phyloP scores from a whole-genome alignment of 176 grass and related monocot genomes.

The Aechmea fasciata region DNA sequence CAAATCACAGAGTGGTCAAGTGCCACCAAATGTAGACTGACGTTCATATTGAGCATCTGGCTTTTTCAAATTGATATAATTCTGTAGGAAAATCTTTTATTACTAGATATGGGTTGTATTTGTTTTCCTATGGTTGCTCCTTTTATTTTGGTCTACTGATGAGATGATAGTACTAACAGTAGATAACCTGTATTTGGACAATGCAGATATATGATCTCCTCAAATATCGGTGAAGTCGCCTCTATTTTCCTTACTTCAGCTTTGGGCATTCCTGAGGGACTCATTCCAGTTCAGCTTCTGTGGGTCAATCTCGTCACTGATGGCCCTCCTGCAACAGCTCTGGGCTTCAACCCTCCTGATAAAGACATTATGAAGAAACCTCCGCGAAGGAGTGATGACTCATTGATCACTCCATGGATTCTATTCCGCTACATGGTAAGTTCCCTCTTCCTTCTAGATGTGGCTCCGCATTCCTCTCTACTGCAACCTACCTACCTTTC shows the following conservation, averaged over 20 bases:
- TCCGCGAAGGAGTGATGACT: conserved; percentile 72
- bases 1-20: too few species aligned
- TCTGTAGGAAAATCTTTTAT: neutral
- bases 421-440: conserved; percentile 89
- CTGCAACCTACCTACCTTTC: neutral
- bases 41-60: too few species aligned
- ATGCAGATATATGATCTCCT: conserved; percentile 94
- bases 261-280: conserved; percentile 89
- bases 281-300: conserved; percentile 95
- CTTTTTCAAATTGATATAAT: neutral
- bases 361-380: conserved; percentile 99
- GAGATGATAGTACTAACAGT: neutral
- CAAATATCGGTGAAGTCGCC: conserved; percentile 98
- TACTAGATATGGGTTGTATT: neutral
- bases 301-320: conserved; percentile 98
- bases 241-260: conserved; percentile 92
- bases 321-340: conserved; percentile 82
- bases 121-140: neutral
- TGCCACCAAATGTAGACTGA: too few species aligned
- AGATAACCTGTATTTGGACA: neutral
- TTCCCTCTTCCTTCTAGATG: neutral
- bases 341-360: conserved; percentile 96
- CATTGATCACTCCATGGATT: conserved; percentile 92
- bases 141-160: neutral
- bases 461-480: neutral